Evolutionary conservation across 768 basidiomycete species (phyloP).

Genomic region (Panaeolus cyanescens): DNA sequence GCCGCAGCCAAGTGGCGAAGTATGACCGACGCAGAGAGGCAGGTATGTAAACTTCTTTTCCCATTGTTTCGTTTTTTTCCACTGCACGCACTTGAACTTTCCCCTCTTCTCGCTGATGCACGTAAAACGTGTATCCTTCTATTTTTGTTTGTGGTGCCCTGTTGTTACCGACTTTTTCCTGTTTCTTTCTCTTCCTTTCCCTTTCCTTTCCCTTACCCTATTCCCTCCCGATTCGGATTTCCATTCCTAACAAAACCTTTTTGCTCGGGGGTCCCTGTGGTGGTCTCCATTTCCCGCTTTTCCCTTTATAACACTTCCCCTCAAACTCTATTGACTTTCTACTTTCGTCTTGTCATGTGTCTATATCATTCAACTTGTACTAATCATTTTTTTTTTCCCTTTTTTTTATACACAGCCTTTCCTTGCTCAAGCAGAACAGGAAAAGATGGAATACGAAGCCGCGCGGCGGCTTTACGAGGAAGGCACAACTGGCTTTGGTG

Average conservation of each 20-base stretch:
- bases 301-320: background rate
- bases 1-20: conserved; percentile 93
- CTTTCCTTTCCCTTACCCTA: background rate
- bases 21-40: conserved; percentile 92
- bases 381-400: conserved; percentile 11
- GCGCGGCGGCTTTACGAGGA: conserved; percentile 88
- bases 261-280: background rate
- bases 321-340: background rate
- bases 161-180: background rate
- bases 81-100: background rate
- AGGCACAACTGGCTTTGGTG: conserved; percentile 62
- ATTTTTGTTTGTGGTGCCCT: background rate
- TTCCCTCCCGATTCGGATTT: background rate
- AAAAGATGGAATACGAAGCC: conserved; percentile 92
- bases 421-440: conserved; percentile 90
- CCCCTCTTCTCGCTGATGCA: background rate
- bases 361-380: conserved; percentile 8
- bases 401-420: conserved; percentile 62
- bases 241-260: conserved; percentile 3
- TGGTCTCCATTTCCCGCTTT: background rate
- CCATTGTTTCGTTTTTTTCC: conserved; percentile 8
- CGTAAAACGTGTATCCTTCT: background rate
- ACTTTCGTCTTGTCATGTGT: background rate
- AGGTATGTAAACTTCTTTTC: conserved; percentile 52
- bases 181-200: too few relatives aligned